These are phyloP conservation scores for Rubus parviflorus DNA, from an alignment of 306 rosid genomes.

Conservation along the genomic window DNA sequence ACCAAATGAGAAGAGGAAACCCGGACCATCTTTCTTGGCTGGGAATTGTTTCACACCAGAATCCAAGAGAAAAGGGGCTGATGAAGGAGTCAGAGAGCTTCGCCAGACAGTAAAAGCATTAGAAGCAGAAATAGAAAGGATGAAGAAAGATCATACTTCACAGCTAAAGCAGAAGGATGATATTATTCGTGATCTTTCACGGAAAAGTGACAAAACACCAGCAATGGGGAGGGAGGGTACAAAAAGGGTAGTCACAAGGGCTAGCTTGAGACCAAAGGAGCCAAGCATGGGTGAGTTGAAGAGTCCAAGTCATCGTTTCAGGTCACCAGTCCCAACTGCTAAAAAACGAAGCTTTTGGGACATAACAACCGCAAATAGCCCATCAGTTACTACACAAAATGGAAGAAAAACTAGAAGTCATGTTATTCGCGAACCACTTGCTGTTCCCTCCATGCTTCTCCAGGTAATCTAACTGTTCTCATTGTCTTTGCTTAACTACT, in stretches of 20 bases:
- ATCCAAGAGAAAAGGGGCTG: constrained; percentile 63
- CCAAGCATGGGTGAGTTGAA: constrained; percentile 59
- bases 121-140: constrained; percentile 73
- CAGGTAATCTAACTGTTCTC: constrained; percentile 57
- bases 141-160: constrained; percentile 64
- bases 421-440: constrained; percentile 60
- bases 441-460: constrained; percentile 91
- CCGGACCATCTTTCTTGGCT: constrained; percentile 65
- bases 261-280: constrained; percentile 60
- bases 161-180: constrained; percentile 78
- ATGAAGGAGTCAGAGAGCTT: constrained; percentile 57
- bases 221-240: constrained; percentile 23
- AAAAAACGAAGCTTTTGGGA: constrained; percentile 97
- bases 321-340: constrained; percentile 74
- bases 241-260: constrained; percentile 54
- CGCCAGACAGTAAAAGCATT: constrained; percentile 56
- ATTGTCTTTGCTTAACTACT: background rate
- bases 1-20: constrained; percentile 54
- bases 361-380: constrained; percentile 80
- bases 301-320: constrained; percentile 76
- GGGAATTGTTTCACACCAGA: constrained; percentile 81
- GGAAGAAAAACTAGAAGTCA: constrained; percentile 93
- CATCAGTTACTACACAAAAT: constrained; percentile 65
- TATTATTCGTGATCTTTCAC: constrained; percentile 56
- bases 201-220: constrained; percentile 45